phyloP scores from a whole-genome alignment of 2,329 filamentous ascomycete genomes.

The Cordyceps pruinosa region DNA sequence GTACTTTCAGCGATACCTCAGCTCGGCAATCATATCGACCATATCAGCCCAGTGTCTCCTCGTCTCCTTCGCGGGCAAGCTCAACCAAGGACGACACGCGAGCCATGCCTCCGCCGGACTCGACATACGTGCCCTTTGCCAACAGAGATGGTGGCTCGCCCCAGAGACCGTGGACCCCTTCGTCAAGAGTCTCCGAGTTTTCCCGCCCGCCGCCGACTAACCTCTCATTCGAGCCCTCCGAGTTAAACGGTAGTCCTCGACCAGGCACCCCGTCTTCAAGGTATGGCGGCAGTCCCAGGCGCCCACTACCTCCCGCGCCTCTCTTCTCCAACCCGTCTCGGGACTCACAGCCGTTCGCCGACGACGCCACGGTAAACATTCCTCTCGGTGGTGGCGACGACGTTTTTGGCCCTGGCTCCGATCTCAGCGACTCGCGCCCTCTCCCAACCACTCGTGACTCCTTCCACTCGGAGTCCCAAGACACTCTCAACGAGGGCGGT shows the following conservation, averaged over 20 bases:
- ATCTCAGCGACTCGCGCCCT: conserved; percentile 45
- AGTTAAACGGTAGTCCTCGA: conserved; percentile 82
- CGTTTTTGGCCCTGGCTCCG: conserved; percentile 60
- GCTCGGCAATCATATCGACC: conserved; percentile 24
- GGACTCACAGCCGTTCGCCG: conserved; percentile 47
- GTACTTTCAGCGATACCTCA: conserved; percentile 21
- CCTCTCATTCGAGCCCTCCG: conserved; percentile 74
- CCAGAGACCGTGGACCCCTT: conserved; percentile 53
- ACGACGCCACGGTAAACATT: conserved; percentile 67
- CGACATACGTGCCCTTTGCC: conserved; percentile 54
- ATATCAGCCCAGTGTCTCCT: conserved; percentile 49
- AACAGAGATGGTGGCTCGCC: conserved; percentile 40
- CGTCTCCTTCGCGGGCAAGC: conserved; percentile 36
- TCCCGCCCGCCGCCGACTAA: conserved; percentile 63
- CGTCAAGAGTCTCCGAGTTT: conserved; percentile 52
- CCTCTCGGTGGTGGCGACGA: conserved; percentile 61
- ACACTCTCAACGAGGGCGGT: conserved; percentile 44
- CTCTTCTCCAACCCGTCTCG: conserved; percentile 59
- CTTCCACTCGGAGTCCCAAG: conserved; percentile 47
- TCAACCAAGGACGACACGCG: conserved; percentile 51
- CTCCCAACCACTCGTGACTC: conserved; percentile 48
- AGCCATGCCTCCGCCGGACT: conserved; percentile 55
- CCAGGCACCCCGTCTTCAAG: conserved; percentile 85
- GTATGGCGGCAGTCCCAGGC: conserved; percentile 80
- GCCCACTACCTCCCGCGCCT: conserved; percentile 82